These are phyloP conservation scores for Ascochyta clinopodiicola DNA, from an alignment of 2,329 filamentous ascomycete species.

Conservation along the genomic window DNA sequence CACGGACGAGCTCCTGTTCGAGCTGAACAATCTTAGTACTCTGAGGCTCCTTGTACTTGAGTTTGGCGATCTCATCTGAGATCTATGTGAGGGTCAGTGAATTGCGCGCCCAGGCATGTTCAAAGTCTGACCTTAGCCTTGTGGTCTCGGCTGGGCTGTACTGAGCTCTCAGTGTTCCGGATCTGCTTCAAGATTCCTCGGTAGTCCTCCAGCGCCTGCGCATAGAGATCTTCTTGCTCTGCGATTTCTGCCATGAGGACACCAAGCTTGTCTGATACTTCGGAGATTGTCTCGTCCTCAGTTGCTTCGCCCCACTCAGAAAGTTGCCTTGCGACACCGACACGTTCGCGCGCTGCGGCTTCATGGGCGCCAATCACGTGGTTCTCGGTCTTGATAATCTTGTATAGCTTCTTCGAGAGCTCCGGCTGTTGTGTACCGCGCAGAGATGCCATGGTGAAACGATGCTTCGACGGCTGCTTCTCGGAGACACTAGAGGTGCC, in stretches of 20 bases:
- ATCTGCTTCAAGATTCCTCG: conserved; percentile 86
- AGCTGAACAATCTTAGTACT: conserved; percentile 81
- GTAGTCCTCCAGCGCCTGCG: conserved; percentile 85
- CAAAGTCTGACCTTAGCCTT: conserved; percentile 68
- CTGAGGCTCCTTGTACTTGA: conserved; percentile 91
- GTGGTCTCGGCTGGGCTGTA: conserved; percentile 88
- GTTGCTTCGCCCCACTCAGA: conserved; percentile 97
- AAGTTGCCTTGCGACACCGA: conserved; percentile 85
- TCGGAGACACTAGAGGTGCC: conserved; percentile 51
- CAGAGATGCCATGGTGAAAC: conserved; percentile 85
- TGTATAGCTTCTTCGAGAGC: conserved; percentile 85
- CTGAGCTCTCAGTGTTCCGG: conserved; percentile 91
- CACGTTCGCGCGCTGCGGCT: conserved; percentile 80
- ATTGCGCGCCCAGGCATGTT: not conserved
- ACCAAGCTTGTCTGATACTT: conserved; percentile 94
- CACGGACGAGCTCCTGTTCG: conserved; percentile 94
- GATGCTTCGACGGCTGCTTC: conserved; percentile 62
- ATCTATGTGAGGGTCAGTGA: conserved; percentile 57
- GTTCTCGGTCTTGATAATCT: conserved; percentile 95
- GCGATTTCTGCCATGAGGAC: conserved; percentile 91
- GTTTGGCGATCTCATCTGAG: conserved; percentile 85
- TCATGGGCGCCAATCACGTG: conserved; percentile 85
- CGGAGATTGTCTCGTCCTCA: conserved; percentile 82
- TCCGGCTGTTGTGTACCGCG: conserved; percentile 86
- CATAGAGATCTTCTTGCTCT: conserved; percentile 89